phyloP scores from a whole-genome alignment of 164 flowering plant species.

The Litsea cubeba region DNA sequence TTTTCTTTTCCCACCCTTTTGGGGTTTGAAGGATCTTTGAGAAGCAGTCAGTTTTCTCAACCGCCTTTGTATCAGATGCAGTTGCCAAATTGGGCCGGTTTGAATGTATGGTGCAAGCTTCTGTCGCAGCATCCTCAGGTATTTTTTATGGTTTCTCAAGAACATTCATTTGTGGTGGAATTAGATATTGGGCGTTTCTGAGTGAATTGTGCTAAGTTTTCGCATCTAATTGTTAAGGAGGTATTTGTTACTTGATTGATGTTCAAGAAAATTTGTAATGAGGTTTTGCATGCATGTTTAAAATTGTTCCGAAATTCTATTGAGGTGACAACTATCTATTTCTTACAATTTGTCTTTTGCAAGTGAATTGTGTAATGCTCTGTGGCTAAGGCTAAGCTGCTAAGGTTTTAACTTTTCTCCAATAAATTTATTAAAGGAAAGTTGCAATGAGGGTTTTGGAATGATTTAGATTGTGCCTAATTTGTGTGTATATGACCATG shows the following conservation, averaged over 20 bases:
- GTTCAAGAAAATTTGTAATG: background rate
- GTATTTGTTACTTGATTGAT: too few species aligned
- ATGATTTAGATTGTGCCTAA: too few species aligned
- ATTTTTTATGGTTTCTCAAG: constrained; percentile 3
- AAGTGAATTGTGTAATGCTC: too few species aligned
- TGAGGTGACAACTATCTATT: too few species aligned
- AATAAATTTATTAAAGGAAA: too few species aligned
- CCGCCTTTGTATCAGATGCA: constrained; percentile 42
- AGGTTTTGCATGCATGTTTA: background rate
- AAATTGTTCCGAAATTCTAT: background rate
- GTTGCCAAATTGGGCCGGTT: constrained; percentile 12
- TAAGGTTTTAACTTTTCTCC: too few species aligned
- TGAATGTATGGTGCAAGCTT: constrained; percentile 68
- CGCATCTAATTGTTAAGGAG: too few species aligned
- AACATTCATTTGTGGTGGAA: background rate
- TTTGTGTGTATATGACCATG: too few species aligned
- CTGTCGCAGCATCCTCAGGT: constrained; percentile 58
- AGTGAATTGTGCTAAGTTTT: too few species aligned
- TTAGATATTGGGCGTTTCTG: background rate
- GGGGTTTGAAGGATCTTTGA: constrained; percentile 28
- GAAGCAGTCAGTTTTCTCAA: constrained; percentile 39
- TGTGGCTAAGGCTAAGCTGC: background rate
- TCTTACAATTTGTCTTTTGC: too few species aligned
- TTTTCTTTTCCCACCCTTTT: constrained; percentile 4
- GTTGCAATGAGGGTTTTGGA: too few species aligned